A percentile compares a stretch with the other conserved stretches of the same genome.
phyloP scores from a whole-genome alignment of 352 stramenopile genomes.

The Phytophthora europaea region DNA sequence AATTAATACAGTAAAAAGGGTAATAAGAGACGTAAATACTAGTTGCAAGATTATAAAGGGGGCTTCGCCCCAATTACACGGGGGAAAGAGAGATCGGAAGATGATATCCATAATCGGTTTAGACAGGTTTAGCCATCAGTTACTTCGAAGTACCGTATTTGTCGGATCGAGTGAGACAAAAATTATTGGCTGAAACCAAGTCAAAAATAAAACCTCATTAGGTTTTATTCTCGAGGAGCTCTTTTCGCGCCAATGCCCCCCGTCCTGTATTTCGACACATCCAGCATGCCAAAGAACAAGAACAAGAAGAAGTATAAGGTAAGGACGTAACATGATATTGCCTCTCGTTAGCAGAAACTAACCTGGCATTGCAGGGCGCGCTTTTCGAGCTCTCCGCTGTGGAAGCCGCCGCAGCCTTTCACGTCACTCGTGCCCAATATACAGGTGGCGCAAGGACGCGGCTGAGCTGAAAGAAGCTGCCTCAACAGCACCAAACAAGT shows the following conservation, averaged over 20 bases:
- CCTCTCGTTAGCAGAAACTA: not conserved
- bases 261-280: too few relatives aligned
- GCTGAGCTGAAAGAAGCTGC: not conserved
- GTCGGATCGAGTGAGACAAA: constrained; percentile 5
- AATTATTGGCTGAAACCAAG: constrained; percentile 2
- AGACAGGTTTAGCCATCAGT: too few relatives aligned
- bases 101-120: too few relatives aligned
- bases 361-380: not conserved
- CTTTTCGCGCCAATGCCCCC: not conserved
- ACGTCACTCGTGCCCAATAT: constrained; percentile 7
- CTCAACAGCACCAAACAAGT: constrained; percentile 4
- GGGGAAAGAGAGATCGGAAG: too few relatives aligned
- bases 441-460: constrained; percentile 8
- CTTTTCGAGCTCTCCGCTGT: not conserved
- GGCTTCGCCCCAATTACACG: too few relatives aligned
- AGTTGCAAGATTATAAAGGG: too few relatives aligned
- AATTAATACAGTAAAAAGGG: too few relatives aligned
- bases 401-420: not conserved
- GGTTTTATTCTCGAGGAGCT: not conserved
- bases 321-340: not conserved
- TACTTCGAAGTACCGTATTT: constrained; percentile 10
- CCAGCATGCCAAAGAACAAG: too few relatives aligned
- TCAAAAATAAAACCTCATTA: constrained; percentile 8
- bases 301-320: too few relatives aligned
- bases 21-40: too few relatives aligned